Evolutionary conservation across 352 stramenopile genomes (phyloP), one percentile per base, ranked within the genome.

Genomic region (Thalassiosira ordinaria): DNA sequence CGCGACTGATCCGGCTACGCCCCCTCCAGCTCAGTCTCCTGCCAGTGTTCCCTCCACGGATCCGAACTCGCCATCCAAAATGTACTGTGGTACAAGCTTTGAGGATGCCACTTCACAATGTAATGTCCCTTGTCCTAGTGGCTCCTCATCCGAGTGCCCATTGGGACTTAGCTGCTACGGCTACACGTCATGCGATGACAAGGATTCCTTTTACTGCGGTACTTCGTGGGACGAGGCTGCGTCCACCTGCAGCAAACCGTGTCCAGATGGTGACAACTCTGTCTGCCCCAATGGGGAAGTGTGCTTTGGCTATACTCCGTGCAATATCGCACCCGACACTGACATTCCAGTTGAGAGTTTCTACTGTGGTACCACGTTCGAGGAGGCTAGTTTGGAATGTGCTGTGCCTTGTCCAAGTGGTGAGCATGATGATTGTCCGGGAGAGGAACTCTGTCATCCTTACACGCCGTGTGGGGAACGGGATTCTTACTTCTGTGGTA

Each of bases 321-420:
- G 77, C 24, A 76, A 56, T 63, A 49, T 55, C 27, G n/a, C n/a
- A n/a, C 67, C 68, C 2, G 74, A 87, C 18, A 78, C 65, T n/a
- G 75, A 88, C 33, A 80, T 80, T 39, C 80, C 80, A 7, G 57
- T 84, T n/a, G 80, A 88, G 55, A 80, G 64, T 16, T 88, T 84
- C 64, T 88, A 71, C 37, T 88, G 80, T 29, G 80, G 80, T 7
- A 55, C 70, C 20, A 80, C 63, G 2, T 88, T 88, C 61, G 71
- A 75, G 52, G 80, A 88, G 29, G 80, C 80, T 20, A 84, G 74
- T 7, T 57, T 82, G 60, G 62, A 67, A 6, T 88, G 80, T 60
- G 70, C 44, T 0, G 53, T 71, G 24, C 39, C 74, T 18, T 88
- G 80, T 63, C 80, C 80, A 20, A 77, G 57, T 47, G 67, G 74